phyloP scores from a whole-genome alignment of 345 rosid species.

The Eucalyptus brandiana region DNA sequence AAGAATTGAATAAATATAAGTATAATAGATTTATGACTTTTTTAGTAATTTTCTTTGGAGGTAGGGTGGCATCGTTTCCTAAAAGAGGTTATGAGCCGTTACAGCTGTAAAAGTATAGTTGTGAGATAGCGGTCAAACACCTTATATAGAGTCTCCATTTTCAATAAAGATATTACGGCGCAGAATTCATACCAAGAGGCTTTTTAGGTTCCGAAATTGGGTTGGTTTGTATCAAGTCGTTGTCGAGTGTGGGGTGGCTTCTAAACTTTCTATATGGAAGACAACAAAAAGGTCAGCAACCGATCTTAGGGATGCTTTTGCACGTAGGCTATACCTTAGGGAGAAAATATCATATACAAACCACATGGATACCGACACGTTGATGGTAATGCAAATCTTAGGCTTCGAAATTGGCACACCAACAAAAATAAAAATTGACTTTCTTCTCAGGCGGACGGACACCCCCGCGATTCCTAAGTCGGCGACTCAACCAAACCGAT shows the following conservation, averaged over 20 bases:
- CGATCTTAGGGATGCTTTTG: neutral
- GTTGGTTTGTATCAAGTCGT: neutral
- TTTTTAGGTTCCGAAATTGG: neutral
- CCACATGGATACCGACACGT: neutral
- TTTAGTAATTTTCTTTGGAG: accelerated
- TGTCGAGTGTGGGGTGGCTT: neutral
- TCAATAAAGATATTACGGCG: neutral
- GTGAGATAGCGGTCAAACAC: neutral
- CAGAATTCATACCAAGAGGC: neutral
- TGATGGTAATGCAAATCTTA: neutral
- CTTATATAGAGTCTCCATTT: neutral
- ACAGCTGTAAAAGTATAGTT: neutral
- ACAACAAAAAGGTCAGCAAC: neutral
- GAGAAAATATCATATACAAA: neutral
- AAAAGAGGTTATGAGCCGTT: neutral
- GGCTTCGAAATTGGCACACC: neutral
- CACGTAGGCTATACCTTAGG: neutral
- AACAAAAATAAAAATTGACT: neutral
- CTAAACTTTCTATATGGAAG: neutral
- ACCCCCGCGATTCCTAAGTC: neutral
- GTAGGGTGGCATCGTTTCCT: neutral
- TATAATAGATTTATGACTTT: accelerated
- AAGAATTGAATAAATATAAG: accelerated
- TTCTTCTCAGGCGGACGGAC: neutral
- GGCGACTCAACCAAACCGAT: neutral